phyloP scores from a whole-genome alignment of 1,284 basidiomycete genomes.

The Hymenochaete sp. region DNA sequence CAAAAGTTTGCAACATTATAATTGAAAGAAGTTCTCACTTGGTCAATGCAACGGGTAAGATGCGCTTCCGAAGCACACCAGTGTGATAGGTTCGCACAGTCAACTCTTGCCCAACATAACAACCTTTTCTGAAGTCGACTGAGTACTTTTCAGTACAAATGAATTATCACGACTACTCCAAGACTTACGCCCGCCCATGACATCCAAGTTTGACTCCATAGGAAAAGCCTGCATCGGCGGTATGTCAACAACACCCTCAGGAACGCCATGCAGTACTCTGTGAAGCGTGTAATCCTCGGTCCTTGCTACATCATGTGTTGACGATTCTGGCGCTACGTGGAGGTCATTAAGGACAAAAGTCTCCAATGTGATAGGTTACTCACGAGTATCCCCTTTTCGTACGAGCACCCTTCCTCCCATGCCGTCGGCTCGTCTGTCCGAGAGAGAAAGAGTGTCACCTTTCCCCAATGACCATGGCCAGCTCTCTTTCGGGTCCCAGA shows the following conservation, averaged over 20 bases:
- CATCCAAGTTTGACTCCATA: constrained; percentile 89
- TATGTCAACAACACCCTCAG: constrained; percentile 81
- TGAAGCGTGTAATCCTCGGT: constrained; percentile 66
- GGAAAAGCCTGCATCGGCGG: constrained; percentile 74
- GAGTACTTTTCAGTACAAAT: constrained; percentile 16
- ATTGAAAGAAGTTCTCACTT: constrained; percentile 1
- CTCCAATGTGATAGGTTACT: constrained; percentile 28
- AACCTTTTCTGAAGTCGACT: constrained; percentile 98
- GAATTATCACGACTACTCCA: constrained; percentile 6
- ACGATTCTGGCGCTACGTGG: constrained; percentile 45
- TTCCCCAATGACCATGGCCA: constrained; percentile 53
- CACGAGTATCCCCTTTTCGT: constrained; percentile 63
- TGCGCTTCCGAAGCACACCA: constrained; percentile 86
- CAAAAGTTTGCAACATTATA: constrained; percentile 3
- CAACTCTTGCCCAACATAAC: constrained; percentile 96
- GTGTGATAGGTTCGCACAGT: constrained; percentile 96
- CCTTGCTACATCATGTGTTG: constrained; percentile 44
- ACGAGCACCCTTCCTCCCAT: constrained; percentile 72
- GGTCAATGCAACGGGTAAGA: constrained; percentile 64
- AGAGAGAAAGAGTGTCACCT: constrained; percentile 35
- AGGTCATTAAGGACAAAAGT: constrained; percentile 8
- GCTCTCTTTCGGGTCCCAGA: constrained; percentile 39
- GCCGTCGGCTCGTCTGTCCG: constrained; percentile 66
- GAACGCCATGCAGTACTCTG: constrained; percentile 76
- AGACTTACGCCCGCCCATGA: constrained; percentile 81